Evolutionary conservation across 257 asterid genomes (phyloP).

Genomic region (Eucommia ulmoides): DNA sequence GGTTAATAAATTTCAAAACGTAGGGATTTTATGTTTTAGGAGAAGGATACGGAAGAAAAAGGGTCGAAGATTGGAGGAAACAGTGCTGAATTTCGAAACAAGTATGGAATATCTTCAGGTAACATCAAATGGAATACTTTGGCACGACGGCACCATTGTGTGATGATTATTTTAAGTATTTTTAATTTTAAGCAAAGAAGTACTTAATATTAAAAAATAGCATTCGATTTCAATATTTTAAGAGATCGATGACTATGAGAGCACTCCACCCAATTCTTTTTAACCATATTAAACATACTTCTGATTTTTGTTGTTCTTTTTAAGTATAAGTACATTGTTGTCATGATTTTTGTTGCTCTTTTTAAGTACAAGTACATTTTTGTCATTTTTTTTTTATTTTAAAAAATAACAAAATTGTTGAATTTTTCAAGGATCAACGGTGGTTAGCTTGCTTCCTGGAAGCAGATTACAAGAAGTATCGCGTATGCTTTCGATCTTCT

Average conservation of each 20-base stretch:
- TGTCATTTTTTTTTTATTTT: not conserved
- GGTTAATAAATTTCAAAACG: not conserved
- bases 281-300: not conserved
- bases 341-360: no score
- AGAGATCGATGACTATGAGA: no score
- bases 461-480: conserved; percentile 91
- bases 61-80: conserved; percentile 47
- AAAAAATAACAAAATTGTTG: conserved; percentile 2
- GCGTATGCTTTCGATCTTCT: conserved; percentile 73
- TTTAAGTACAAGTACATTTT: no score
- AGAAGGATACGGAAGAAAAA: conserved; percentile 15
- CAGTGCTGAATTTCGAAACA: conserved; percentile 44
- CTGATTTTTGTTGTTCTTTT: not conserved
- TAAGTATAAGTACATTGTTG: no score
- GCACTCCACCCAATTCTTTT: no score
- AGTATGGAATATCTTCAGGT: conserved; percentile 66
- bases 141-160: not conserved
- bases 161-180: not conserved
- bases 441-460: conserved; percentile 85
- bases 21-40: conserved; percentile 23
- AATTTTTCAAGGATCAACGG: conserved; percentile 43
- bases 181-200: not conserved
- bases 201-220: not conserved
- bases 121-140: not conserved
- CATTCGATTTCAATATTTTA: not conserved